phyloP scores from a whole-genome alignment of 2,329 filamentous ascomycete genomes.

The Xylariales sp. region DNA sequence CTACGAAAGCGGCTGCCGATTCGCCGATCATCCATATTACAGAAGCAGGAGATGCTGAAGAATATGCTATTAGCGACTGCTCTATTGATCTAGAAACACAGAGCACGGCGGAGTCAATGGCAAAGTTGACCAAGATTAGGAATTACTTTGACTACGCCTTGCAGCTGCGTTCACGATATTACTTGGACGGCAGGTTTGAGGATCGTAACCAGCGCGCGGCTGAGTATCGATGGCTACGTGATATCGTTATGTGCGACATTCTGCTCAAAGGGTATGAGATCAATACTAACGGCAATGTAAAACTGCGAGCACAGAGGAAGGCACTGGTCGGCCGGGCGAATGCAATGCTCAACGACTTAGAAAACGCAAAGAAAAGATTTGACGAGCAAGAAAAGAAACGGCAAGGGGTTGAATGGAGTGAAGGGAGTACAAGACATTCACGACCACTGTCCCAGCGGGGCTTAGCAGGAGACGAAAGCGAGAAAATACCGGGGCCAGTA shows the following conservation, averaged over 20 bases:
- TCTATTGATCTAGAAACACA: constrained; percentile 2
- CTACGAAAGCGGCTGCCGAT: neutral
- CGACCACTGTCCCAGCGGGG: too few species aligned
- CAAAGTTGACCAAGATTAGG: constrained; percentile 3
- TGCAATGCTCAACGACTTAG: constrained; percentile 4
- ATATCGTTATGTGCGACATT: neutral
- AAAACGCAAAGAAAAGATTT: neutral
- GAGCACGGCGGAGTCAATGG: neutral
- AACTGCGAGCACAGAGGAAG: constrained; percentile 13
- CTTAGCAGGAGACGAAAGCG: too few species aligned
- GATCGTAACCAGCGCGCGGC: neutral
- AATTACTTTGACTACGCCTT: neutral
- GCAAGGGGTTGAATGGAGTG: too few species aligned
- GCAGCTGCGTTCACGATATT: neutral
- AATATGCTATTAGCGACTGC: neutral
- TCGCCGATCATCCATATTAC: neutral
- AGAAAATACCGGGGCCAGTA: too few species aligned
- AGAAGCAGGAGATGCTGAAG: neutral
- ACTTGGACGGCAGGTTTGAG: neutral
- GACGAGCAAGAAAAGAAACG: neutral
- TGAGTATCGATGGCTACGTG: constrained; percentile 7
- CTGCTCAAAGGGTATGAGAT: constrained; percentile 14
- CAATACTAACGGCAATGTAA: constrained; percentile 1
- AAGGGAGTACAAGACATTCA: too few species aligned
- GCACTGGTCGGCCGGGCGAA: constrained; percentile 5